Percentiles rank a stretch among this genome's conserved stretches.
Conservation (phyloP, 2,329 filamentous ascomycete genomes). For the Neospermospora avenae region DNA sequence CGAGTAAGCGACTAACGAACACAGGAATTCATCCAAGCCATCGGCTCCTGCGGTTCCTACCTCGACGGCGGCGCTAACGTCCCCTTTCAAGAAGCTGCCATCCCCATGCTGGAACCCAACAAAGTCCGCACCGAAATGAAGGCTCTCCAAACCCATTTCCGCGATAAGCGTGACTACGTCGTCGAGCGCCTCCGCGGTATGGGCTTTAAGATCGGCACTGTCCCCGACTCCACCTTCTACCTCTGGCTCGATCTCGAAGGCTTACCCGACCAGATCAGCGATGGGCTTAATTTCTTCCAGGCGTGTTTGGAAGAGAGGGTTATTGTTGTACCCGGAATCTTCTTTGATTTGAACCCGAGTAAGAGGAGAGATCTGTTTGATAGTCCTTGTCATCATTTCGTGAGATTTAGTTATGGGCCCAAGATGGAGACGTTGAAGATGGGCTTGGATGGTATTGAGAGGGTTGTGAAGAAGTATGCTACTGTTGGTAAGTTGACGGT, state of each 20-base stretch:
- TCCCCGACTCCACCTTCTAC: constrained; percentile 93
- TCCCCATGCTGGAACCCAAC: constrained; percentile 85
- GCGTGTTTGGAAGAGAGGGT: constrained; percentile 91
- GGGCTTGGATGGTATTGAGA: constrained; percentile 81
- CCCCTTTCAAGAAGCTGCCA: constrained; percentile 90
- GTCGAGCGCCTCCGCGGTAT: constrained; percentile 75
- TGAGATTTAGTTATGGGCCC: constrained; percentile 80
- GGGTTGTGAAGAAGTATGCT: constrained; percentile 64
- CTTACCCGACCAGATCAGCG: constrained; percentile 77
- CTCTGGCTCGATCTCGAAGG: constrained; percentile 71
- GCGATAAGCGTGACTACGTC: constrained; percentile 89
- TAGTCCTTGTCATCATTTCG: constrained; percentile 89
- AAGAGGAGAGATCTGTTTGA: constrained; percentile 90
- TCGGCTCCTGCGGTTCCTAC: constrained; percentile 89
- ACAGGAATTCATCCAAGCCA: constrained; percentile 84
- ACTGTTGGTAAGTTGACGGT: constrained; percentile 15
- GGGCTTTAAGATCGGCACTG: constrained; percentile 80
- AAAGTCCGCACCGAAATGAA: constrained; percentile 83
- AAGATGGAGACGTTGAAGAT: constrained; percentile 74
- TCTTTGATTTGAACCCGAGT: constrained; percentile 93
- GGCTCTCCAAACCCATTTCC: constrained; percentile 81
- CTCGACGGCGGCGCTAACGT: constrained; percentile 93
- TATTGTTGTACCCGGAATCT: constrained; percentile 95
- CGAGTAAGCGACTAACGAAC: too few species aligned
- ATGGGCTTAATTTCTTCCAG: constrained; percentile 96